phyloP scores from a whole-genome alignment of 129 eudicot species.

The Artemisia annua region DNA sequence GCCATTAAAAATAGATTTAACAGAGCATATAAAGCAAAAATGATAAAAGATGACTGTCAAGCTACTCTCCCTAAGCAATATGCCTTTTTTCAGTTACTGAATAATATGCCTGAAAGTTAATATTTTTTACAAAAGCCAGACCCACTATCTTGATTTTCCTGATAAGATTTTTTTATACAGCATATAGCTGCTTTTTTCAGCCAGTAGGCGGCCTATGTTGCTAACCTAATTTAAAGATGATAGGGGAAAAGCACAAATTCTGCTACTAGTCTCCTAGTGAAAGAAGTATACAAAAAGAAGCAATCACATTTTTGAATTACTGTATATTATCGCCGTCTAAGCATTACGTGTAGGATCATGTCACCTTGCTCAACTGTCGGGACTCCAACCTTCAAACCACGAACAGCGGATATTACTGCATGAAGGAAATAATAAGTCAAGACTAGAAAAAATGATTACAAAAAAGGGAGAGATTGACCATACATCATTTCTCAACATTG shows the following conservation, averaged over 20 bases:
- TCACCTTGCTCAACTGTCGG: slow-evolving; percentile 75
- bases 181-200: slow-evolving; percentile 5
- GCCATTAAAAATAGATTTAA: not conserved
- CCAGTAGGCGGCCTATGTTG: not conserved
- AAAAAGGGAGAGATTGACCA: not conserved
- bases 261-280: slow-evolving; percentile 19
- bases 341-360: slow-evolving; percentile 38
- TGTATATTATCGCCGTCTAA: slow-evolving; percentile 31
- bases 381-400: slow-evolving; percentile 79
- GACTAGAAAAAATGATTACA: not conserved
- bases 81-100: not conserved
- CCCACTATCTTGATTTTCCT: slow-evolving; percentile 13
- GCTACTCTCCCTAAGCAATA: slow-evolving; percentile 1
- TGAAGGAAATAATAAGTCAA: slow-evolving; percentile 19
- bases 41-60: not conserved
- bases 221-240: slow-evolving; percentile 12
- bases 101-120: slow-evolving; percentile 9
- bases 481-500: not conserved
- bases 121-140: not conserved
- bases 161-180: not conserved
- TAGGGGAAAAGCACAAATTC: slow-evolving; percentile 10
- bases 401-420: slow-evolving; percentile 96
- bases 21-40: slow-evolving; percentile 13
- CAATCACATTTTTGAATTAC: slow-evolving; percentile 27
- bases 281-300: slow-evolving; percentile 24